Evolutionary conservation across 352 stramenopile genomes (phyloP), one percentile per base, ranked within the genome.

Genomic region (Phytopythium mirpurense): DNA sequence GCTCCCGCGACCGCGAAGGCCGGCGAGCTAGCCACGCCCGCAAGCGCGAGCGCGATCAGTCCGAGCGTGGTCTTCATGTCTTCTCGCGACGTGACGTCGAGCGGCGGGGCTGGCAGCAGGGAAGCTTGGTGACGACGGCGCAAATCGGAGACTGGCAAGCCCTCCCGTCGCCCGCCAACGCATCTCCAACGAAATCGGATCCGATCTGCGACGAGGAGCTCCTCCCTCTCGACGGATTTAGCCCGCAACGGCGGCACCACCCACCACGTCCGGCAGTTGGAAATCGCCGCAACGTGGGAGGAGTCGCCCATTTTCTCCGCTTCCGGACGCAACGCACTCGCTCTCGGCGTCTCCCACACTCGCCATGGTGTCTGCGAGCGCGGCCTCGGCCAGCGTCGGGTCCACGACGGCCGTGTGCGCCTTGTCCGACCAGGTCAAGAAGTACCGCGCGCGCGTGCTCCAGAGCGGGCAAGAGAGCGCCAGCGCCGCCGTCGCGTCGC

Each of bases 391-490:
- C n/a, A 88, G 70, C 3, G 79, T 94, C 23, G 79, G 78, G 21
- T 65, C 72, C 19, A 86, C 69, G 9, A 92, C 81, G 3, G 61
- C 73, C 14, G 72, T 88, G 26, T 83, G 78, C 36, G 81, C 83
- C 35, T 72, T 90, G 14, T 86, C 81, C 12, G 83, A 92, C 57
- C 77, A 94, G 42, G 78, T 92, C 16, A 87, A 86, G 57, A 94
- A 88, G 52, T 90, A 92, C 41, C 78, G 78, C n/a, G 57, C 81
- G 24, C 79, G 82, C 10, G 57, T 78, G 15, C 72, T 92, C 11
- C 60, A 69, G 10, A 67, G 65, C 47, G 50, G 57, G 16, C 51
- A 69, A 14, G 29, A 41, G 10, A 34, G 26, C 51, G 52, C 72
- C 53, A 62, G 48, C 26, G 67, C 83, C 31, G 27, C 31, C 19